Percentiles rank a stretch among this genome's conserved stretches.
Evolutionary conservation across 2,329 filamentous ascomycete species (phyloP).

Genomic region (Chaetomium globosum): DNA sequence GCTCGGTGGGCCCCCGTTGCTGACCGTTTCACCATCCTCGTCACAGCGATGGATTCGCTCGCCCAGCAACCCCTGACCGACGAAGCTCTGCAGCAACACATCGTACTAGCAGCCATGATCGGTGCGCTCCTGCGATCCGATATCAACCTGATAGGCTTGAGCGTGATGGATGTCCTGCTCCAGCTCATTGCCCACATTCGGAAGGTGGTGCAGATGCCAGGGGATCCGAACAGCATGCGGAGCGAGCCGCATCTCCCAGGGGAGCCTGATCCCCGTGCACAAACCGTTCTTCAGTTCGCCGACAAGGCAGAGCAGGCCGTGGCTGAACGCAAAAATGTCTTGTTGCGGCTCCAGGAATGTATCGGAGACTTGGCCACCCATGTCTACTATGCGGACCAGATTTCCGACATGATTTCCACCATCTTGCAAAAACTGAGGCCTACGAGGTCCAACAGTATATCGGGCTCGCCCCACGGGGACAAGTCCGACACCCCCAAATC

Average conservation of each 20-base stretch:
- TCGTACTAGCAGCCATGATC: conserved; percentile 76
- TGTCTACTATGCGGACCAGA: conserved; percentile 95
- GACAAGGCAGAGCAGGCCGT: conserved; percentile 42
- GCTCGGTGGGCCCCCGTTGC: conserved; percentile 91
- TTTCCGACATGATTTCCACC: conserved; percentile 87
- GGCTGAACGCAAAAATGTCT: conserved; percentile 63
- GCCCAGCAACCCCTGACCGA: conserved; percentile 69
- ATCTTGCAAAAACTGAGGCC: conserved; percentile 80
- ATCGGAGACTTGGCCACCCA: conserved; percentile 92
- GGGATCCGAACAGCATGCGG: conserved; percentile 42
- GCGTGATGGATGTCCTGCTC: conserved; percentile 91
- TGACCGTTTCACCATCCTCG: conserved; percentile 86
- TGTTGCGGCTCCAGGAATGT: conserved; percentile 74
- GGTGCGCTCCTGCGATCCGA: conserved; percentile 82
- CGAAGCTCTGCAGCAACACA: conserved; percentile 71
- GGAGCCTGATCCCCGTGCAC: conserved; percentile 38
- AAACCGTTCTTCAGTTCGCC: conserved; percentile 39
- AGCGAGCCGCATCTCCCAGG: conserved; percentile 35
- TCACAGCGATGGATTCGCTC: conserved; percentile 78
- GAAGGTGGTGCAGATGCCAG: conserved; percentile 68
- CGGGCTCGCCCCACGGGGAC: conserved; percentile 50
- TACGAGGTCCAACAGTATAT: conserved; percentile 47
- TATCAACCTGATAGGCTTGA: conserved; percentile 91
- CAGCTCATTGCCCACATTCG: conserved; percentile 83
- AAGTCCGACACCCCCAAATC: conserved; percentile 49